Evolutionary conservation across 2,329 filamentous ascomycete species (phyloP).

Genomic region (Exophiala phaeomuriformis): DNA sequence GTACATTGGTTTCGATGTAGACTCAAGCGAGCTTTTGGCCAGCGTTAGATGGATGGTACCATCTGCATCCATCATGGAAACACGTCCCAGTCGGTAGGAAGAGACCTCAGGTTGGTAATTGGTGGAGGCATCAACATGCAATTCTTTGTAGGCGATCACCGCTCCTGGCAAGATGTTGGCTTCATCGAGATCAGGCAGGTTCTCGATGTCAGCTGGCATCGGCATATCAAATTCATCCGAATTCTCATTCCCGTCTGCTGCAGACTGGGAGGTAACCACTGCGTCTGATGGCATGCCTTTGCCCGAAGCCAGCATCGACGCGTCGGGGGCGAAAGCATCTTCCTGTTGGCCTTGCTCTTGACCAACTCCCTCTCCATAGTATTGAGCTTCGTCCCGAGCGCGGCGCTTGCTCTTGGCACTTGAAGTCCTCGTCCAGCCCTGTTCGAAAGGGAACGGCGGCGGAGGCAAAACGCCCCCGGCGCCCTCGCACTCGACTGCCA

Average conservation of each 20-base stretch:
- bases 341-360: constrained; percentile 34
- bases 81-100: constrained; percentile 57
- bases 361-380: constrained; percentile 28
- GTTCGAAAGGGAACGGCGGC: constrained; percentile 82
- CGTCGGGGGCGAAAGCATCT: constrained; percentile 30
- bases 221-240: constrained; percentile 7
- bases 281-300: constrained; percentile 26
- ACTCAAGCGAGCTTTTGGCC: constrained; percentile 41
- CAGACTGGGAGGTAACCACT: constrained; percentile 32
- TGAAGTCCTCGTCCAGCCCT: constrained; percentile 62
- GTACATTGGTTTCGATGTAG: constrained; percentile 44
- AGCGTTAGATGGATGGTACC: constrained; percentile 55
- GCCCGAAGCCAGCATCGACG: constrained; percentile 9
- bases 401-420: constrained; percentile 33
- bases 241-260: constrained; percentile 8
- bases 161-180: constrained; percentile 33
- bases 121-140: constrained; percentile 42
- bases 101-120: constrained; percentile 43
- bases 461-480: constrained; percentile 60
- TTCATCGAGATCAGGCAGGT: constrained; percentile 44
- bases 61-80: constrained; percentile 51
- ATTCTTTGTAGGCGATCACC: constrained; percentile 42
- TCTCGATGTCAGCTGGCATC: constrained; percentile 54
- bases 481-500: constrained; percentile 77
- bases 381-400: constrained; percentile 15